These are phyloP conservation scores for Geranium brycei DNA, from an alignment of 345 rosid genomes.

Conservation along the genomic window DNA sequence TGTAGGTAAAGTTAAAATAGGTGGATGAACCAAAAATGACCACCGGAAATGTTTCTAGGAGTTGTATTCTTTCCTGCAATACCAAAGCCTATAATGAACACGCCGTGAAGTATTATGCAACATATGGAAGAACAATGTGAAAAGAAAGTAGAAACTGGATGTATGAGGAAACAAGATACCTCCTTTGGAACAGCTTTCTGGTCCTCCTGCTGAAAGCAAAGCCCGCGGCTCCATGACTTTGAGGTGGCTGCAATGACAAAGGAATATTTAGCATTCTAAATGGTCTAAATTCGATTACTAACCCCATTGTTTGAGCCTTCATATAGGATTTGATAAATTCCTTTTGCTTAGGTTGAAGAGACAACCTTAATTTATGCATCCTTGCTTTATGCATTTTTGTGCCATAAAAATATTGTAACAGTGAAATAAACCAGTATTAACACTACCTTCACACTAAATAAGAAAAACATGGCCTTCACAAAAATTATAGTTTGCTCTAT, in stretches of 20 bases:
- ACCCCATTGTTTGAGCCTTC: neutral
- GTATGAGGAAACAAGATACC: conserved; percentile 31
- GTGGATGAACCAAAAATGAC: conserved; percentile 44
- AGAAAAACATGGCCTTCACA: neutral
- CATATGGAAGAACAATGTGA: neutral
- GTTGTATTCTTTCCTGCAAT: conserved; percentile 47
- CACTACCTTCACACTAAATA: neutral
- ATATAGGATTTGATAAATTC: too few species aligned
- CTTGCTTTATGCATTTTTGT: too few species aligned
- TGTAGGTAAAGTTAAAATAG: conserved; percentile 55
- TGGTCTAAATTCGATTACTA: neutral
- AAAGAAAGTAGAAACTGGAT: neutral
- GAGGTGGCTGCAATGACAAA: conserved; percentile 44
- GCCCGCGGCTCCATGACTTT: conserved; percentile 62
- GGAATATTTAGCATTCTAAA: conserved; percentile 1
- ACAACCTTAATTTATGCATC: too few species aligned
- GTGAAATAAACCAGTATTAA: neutral
- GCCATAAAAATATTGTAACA: too few species aligned
- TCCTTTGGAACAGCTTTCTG: conserved; percentile 42
- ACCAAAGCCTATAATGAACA: conserved; percentile 10
- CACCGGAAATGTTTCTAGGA: conserved; percentile 45
- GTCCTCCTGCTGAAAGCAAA: conserved; percentile 42
- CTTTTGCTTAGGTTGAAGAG: neutral
- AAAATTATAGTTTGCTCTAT: neutral
- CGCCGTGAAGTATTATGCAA: neutral